Percentiles rank a stretch among this genome's conserved stretches.
Evolutionary conservation across 176 grass and related monocot species (phyloP).

Genomic region (Secale cereale): DNA sequence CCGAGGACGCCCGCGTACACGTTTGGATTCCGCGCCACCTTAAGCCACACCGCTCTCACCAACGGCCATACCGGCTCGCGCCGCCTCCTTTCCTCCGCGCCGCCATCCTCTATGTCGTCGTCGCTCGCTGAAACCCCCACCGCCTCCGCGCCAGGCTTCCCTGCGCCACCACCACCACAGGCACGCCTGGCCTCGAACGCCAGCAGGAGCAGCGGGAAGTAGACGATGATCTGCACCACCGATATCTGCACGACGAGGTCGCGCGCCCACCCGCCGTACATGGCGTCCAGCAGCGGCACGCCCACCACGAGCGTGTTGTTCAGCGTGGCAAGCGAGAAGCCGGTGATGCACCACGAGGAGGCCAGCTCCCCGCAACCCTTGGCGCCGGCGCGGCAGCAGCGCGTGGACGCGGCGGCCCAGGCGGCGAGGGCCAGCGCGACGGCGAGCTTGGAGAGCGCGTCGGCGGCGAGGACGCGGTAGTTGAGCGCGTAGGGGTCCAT

Average conservation of each 20-base stretch:
- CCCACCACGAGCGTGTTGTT: constrained; percentile 92
- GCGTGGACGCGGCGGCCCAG: constrained; percentile 28
- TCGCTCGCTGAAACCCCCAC: background rate
- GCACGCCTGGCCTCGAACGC: constrained; percentile 69
- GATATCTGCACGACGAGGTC: constrained; percentile 85
- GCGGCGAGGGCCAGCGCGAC: constrained; percentile 34
- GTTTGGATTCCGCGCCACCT: constrained; percentile 73
- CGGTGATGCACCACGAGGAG: constrained; percentile 62
- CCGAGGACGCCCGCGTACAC: constrained; percentile 69
- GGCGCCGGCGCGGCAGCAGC: background rate
- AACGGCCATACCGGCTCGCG: constrained; percentile 31
- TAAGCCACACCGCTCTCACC: constrained; percentile 50
- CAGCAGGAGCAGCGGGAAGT: constrained; percentile 51
- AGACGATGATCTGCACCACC: constrained; percentile 70
- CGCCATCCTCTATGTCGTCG: constrained; percentile 16
- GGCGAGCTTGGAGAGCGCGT: constrained; percentile 65
- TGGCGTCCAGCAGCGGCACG: constrained; percentile 72
- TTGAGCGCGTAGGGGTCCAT: constrained; percentile 68
- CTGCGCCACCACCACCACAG: background rate
- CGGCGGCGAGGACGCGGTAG: constrained; percentile 65
- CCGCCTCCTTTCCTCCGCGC: background rate
- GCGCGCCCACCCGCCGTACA: constrained; percentile 94
- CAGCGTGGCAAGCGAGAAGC: constrained; percentile 75
- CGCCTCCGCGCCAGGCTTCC: background rate
- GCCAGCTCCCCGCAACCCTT: background rate